Conservation (phyloP, 2,329 filamentous ascomycete genomes). For the Trichophyton simii region DNA sequence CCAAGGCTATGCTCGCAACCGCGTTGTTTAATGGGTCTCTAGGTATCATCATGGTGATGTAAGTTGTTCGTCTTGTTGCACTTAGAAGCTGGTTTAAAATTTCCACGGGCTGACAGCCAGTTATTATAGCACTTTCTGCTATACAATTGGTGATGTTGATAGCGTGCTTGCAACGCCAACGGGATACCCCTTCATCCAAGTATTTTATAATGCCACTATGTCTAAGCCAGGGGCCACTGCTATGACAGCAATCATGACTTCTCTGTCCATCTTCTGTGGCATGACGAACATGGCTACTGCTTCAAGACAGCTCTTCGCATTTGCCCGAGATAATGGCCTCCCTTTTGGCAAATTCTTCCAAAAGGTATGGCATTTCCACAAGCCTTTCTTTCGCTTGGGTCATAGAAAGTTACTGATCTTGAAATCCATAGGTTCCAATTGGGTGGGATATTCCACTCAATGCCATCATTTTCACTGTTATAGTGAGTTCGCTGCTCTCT, state of each 20-base stretch:
- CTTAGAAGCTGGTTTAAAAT: background rate
- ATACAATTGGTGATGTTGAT: slow-evolving; percentile 6
- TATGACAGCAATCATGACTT: slow-evolving; percentile 18
- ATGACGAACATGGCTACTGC: slow-evolving; percentile 24
- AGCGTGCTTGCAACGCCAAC: slow-evolving; percentile 12
- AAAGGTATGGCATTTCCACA: background rate
- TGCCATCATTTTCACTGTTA: slow-evolving; percentile 36
- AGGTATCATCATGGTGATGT: slow-evolving; percentile 22
- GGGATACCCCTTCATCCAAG: slow-evolving; percentile 26
- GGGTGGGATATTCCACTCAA: slow-evolving; percentile 35
- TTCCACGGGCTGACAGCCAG: background rate
- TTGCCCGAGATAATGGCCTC: slow-evolving; percentile 42
- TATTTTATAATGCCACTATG: slow-evolving; percentile 22
- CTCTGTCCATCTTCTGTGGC: slow-evolving; percentile 18
- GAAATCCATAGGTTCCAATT: slow-evolving; percentile 19
- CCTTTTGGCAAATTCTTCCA: slow-evolving; percentile 30
- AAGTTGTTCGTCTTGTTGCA: background rate
- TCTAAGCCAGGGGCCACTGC: slow-evolving; percentile 18
- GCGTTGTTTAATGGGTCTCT: slow-evolving; percentile 25
- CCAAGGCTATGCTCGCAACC: slow-evolving; percentile 24
- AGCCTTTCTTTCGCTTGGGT: background rate
- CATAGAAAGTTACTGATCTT: background rate
- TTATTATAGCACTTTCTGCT: slow-evolving; percentile 7
- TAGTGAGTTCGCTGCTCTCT: slow-evolving; percentile 33
- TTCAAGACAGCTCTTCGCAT: slow-evolving; percentile 25